phyloP scores from a whole-genome alignment of 2,329 filamentous ascomycete species.

The Paraphaeosphaeria sporulosa region DNA sequence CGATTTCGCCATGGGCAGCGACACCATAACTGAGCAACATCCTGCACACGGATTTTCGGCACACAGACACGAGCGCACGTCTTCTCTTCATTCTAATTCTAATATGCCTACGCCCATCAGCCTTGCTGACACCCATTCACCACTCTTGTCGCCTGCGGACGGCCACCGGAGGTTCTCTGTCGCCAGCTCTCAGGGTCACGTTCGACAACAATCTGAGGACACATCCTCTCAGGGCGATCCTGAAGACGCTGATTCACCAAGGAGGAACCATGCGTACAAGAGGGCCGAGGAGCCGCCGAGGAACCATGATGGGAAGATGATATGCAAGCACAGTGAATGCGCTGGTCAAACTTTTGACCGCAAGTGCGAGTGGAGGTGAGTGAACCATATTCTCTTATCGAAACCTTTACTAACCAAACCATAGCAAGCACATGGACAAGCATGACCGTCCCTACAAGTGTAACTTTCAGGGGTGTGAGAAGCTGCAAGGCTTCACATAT shows the following conservation, averaged over 20 bases:
- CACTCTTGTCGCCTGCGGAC: conserved; percentile 35
- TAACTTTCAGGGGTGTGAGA: conserved; percentile 81
- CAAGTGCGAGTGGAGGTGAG: conserved; percentile 95
- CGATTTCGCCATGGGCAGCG: conserved; percentile 38
- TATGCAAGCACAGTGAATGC: conserved; percentile 75
- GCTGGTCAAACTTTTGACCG: conserved; percentile 74
- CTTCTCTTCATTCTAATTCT: conserved; percentile 37
- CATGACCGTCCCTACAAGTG: conserved; percentile 95
- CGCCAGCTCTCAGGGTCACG: conserved; percentile 32
- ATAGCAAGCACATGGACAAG: conserved; percentile 97
- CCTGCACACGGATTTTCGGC: conserved; percentile 32
- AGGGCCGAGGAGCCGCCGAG: conserved; percentile 61
- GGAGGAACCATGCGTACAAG: conserved; percentile 50
- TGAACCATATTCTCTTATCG: conserved; percentile 40
- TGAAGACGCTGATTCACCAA: conserved; percentile 39
- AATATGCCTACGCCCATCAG: conserved; percentile 48
- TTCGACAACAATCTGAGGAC: conserved; percentile 35
- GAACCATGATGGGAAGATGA: conserved; percentile 77
- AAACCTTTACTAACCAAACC: conserved; percentile 24
- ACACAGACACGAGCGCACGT: conserved; percentile 40
- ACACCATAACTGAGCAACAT: conserved; percentile 27
- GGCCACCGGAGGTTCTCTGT: conserved; percentile 30
- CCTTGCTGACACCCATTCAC: conserved; percentile 38
- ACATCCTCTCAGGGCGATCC: conserved; percentile 36
- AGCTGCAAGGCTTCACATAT: conserved; percentile 93